Conservation (phyloP, 2,329 filamentous ascomycete genomes). For the Passalora sequoiae region DNA sequence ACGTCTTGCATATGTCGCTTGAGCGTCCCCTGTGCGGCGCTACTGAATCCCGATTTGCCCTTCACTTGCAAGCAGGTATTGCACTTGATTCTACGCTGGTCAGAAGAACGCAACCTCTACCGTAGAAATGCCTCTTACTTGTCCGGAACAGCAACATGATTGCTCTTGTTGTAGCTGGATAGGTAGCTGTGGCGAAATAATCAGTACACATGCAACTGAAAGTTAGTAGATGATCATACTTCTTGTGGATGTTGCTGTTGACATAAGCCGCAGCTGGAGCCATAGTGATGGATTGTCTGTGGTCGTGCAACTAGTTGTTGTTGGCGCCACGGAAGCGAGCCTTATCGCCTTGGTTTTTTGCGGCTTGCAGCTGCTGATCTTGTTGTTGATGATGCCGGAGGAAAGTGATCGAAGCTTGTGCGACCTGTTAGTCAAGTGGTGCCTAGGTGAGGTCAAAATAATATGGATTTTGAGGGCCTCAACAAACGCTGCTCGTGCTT, state of each 20-base stretch:
- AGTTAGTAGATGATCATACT: no score
- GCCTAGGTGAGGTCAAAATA: no score
- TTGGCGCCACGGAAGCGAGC: no score
- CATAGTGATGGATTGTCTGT: background rate
- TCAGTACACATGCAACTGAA: background rate
- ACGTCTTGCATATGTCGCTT: background rate
- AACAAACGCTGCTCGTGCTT: no score
- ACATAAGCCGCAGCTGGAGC: background rate
- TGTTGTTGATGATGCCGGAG: no score
- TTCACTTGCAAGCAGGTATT: conserved; percentile 13
- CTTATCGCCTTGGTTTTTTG: no score
- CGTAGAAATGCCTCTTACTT: background rate
- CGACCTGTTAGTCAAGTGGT: no score
- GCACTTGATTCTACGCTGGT: conserved; percentile 18
- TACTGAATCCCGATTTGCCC: conserved; percentile 2
- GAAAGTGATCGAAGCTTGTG: no score
- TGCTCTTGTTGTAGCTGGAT: background rate
- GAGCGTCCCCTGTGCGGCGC: background rate
- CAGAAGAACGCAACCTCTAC: background rate
- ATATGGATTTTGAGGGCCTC: no score
- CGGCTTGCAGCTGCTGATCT: no score
- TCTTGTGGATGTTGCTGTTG: background rate
- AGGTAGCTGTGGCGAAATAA: background rate
- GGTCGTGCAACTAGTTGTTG: no score
- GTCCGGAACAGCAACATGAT: background rate